Evolutionary conservation across 2,329 filamentous ascomycete species (phyloP).

Genomic region (Diaporthe sp.): DNA sequence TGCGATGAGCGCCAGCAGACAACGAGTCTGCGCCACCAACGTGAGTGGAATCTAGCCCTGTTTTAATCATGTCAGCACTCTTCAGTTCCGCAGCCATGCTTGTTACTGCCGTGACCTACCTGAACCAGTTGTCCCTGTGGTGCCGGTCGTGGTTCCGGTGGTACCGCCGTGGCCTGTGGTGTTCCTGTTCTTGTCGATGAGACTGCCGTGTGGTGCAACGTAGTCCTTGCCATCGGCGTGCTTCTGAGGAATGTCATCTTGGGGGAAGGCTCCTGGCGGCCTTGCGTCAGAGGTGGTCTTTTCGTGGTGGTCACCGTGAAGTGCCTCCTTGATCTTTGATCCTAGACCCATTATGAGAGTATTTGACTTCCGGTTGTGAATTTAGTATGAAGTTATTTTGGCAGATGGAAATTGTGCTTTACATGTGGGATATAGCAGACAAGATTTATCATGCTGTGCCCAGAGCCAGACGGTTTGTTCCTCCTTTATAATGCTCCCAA

Average conservation of each 20-base stretch:
- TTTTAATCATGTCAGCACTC: not conserved
- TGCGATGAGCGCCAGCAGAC: conserved; percentile 31
- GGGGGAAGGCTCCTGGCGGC: conserved; percentile 42
- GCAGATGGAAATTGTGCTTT: not conserved
- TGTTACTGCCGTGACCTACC: not conserved
- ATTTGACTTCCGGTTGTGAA: not conserved
- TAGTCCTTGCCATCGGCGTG: conserved; percentile 37
- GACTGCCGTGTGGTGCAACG: conserved; percentile 35
- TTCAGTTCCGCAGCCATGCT: not conserved
- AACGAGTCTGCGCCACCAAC: not conserved
- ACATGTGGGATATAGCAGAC: not conserved
- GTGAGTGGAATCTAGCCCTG: not conserved
- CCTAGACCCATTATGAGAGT: conserved; percentile 45
- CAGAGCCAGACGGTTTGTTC: not conserved
- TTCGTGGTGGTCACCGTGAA: conserved; percentile 43
- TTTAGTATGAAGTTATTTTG: not conserved
- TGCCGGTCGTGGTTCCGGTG: conserved; percentile 21
- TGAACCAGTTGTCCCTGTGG: not conserved
- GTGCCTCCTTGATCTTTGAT: conserved; percentile 47
- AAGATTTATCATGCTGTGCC: not conserved
- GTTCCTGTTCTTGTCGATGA: conserved; percentile 24
- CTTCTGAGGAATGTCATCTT: conserved; percentile 42
- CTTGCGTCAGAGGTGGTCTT: conserved; percentile 34
- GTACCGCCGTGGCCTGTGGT: conserved; percentile 13
- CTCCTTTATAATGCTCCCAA: not conserved